phyloP scores from a whole-genome alignment of 345 rosid species.

The Murraya koenigii region DNA sequence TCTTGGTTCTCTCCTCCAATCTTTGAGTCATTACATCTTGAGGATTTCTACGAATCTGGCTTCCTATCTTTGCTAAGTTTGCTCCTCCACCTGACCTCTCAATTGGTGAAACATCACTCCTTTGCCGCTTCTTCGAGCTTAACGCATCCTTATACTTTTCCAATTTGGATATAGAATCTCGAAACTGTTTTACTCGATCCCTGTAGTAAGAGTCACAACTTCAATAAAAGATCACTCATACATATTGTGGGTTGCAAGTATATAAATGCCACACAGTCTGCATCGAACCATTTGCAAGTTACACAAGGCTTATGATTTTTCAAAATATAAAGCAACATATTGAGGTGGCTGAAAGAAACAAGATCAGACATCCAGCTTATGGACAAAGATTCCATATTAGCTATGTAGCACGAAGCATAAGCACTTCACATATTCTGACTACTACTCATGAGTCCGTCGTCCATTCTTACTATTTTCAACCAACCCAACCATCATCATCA shows the following conservation, averaged over 20 bases:
- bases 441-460: not conserved
- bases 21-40: conserved; percentile 58
- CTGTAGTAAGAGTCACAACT: conserved; percentile 37
- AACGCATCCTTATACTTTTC: conserved; percentile 68
- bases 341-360: not conserved
- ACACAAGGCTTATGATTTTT: not conserved
- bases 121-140: conserved; percentile 71
- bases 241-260: not conserved
- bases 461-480: not conserved
- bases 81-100: conserved; percentile 62
- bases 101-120: conserved; percentile 48
- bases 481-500: not conserved
- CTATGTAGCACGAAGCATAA: conserved; percentile 10
- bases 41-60: conserved; percentile 63
- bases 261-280: not conserved
- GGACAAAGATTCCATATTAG: not conserved
- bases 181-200: conserved; percentile 64
- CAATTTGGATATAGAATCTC: conserved; percentile 63
- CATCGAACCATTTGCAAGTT: conserved; percentile 1
- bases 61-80: conserved; percentile 53
- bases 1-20: conserved; percentile 71
- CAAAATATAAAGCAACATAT: not conserved
- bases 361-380: not conserved
- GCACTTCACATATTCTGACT: not conserved
- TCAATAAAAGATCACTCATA: conserved; percentile 16